Evolutionary conservation across 176 grass and related monocot species (phyloP), one percentile per base, ranked within the genome.

Genomic region (Oryza coarctata): DNA sequence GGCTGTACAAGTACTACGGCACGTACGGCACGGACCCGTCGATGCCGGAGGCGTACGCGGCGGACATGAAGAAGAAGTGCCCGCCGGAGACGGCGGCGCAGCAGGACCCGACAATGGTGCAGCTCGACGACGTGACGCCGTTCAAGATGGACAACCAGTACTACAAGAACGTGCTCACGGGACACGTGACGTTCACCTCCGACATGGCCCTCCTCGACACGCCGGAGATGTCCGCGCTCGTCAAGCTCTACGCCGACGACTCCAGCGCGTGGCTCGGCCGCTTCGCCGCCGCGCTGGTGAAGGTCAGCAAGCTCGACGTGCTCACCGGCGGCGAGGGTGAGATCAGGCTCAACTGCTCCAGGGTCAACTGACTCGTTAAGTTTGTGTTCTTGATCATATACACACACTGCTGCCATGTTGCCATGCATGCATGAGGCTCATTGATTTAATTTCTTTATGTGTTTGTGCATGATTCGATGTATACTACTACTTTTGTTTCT

Each of bases 121-220:
- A 65, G 34, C 88, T 90, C 68, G 73, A 90, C 34, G 74, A 34
- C 43, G 79, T 68, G 44, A 83, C 88, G n/a, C 84, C 88, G 12
- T 50, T 40, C 22, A 5, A 3, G 6, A 57, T 90, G 28, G 88
- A 90, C 67, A 90, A 83, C 80, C 68, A 86, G 68, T 90, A 90
- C 88, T 90, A 86, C 74, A 83, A 83, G 79, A 90, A 90, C 74
- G 10, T 90, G 68, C 33, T 90, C 23, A 6, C 13, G 11, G 40
- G 76, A 12, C 29, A 36, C n/a, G 88, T 85, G 26, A 25, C 85
- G 49, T 65, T 90, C 49, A 64, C 6, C n/a, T 86, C 88, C 10
- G 88, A 90, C 27, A 27, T n/a, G 23, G 81, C 79, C n/a, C 60
- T 90, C 74, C 39, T 78, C 15, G 49, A 40, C 1, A 83, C 47